These are phyloP conservation scores for Arachis monticola DNA, from an alignment of 331 rosid genomes.

Conservation along the genomic window DNA sequence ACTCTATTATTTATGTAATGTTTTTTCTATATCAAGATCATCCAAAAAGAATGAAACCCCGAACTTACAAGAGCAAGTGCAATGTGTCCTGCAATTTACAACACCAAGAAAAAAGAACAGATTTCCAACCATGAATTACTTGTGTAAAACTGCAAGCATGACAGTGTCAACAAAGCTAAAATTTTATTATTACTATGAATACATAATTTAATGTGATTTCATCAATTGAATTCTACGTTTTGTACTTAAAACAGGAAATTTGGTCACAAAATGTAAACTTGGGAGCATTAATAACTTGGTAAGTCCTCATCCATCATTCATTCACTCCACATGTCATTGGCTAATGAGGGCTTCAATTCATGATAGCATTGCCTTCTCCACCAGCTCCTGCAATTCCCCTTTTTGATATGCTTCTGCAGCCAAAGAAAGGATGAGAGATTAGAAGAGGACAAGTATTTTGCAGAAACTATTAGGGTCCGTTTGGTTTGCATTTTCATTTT, in stretches of 20 bases:
- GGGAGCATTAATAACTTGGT: constrained; percentile 21
- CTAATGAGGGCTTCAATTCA: constrained; percentile 38
- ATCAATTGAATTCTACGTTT: not conserved
- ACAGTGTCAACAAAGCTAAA: not conserved
- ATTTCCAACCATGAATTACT: too few relatives aligned
- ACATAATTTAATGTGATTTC: constrained; percentile 25
- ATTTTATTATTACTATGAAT: constrained; percentile 5
- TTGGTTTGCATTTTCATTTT: too few relatives aligned
- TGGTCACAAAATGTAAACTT: constrained; percentile 16
- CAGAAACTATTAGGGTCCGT: not conserved
- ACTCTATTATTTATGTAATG: too few relatives aligned
- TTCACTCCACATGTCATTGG: constrained; percentile 24
- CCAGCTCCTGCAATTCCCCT: constrained; percentile 79
- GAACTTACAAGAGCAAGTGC: too few relatives aligned
- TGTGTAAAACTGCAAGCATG: not conserved
- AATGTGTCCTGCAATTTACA: too few relatives aligned
- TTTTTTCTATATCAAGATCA: too few relatives aligned
- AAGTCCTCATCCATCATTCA: constrained; percentile 21
- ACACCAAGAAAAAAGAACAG: too few relatives aligned
- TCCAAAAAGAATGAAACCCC: too few relatives aligned
- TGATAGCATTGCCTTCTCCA: constrained; percentile 88
- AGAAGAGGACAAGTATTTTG: constrained; percentile 1
- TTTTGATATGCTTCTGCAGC: constrained; percentile 80
- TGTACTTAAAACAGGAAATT: constrained; percentile 16
- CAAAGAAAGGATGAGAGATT: constrained; percentile 30